Evolutionary conservation across 2,329 filamentous ascomycete genomes (phyloP), one percentile per base, ranked within the genome.

Genomic region (Trichoderma arundinaceum): DNA sequence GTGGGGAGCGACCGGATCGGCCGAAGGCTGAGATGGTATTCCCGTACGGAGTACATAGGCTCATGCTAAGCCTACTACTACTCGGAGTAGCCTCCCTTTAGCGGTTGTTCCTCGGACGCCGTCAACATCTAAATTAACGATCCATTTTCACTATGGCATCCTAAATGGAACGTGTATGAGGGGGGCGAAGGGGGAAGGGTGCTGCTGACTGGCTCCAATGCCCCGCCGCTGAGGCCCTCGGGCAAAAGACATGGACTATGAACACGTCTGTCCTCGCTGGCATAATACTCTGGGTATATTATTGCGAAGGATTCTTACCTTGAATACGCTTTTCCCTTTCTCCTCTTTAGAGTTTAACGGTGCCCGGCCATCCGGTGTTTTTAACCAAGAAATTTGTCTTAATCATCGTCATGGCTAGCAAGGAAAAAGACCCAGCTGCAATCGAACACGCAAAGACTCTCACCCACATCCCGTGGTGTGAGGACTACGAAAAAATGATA

Each of bases 401-500:
- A 32, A n/a, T 39, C 13, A n/a, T 67, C 68, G 66, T 15, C 15
- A 75, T 76, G 74, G 72, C 74, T 56, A 69, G 65, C 59, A 68
- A 64, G 1, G 68, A 71, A 38, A 84, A 83, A 66, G 77, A 84
- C 63, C 65, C 72, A 0, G 74, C 75, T 33, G 76, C 77, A 51
- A 77, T 86, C 43, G 79, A 76, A 53, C 74, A 77, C 32, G 83
- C 84, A 15, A 82, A 77, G 69, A 77, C 77, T 39, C 74, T 86
- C 10, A 75, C 80, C 9, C 80, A 86, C 67, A 77, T 83, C 1
- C 85, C 85, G 0, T 85, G 82, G 79, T 83, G 84, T 66, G 86
- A 88, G 7, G 83, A 88, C 67, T 89, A 88, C 62, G 84, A 88
- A 71, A 85, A 84, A 71, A 88, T 89, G 85, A 84, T 89, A 54